phyloP scores from a whole-genome alignment of 2,329 filamentous ascomycete species.

The Fusarium euwallaceae region DNA sequence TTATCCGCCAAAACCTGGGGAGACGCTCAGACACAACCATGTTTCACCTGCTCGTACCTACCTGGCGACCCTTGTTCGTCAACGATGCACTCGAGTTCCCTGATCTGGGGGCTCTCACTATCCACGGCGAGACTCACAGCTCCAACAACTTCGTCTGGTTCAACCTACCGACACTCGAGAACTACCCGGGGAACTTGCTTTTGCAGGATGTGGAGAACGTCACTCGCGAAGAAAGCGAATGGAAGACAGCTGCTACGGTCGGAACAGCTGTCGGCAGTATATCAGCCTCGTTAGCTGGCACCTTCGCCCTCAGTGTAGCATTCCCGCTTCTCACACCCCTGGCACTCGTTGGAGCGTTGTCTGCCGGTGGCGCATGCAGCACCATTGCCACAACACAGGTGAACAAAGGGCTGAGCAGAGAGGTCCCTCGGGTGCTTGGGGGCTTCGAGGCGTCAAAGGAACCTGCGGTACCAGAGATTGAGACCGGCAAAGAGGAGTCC shows the following conservation, averaged over 20 bases:
- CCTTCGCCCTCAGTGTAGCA: slow-evolving; percentile 24
- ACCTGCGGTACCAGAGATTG: slow-evolving; percentile 19
- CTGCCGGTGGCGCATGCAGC: slow-evolving; percentile 20
- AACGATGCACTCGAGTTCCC: slow-evolving; percentile 30
- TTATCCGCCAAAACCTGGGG: slow-evolving; percentile 30
- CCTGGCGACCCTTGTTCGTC: slow-evolving; percentile 33
- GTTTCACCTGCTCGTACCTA: slow-evolving; percentile 34
- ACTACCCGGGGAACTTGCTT: slow-evolving; percentile 22
- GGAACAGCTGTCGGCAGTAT: slow-evolving; percentile 30
- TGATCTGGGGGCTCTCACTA: slow-evolving; percentile 26
- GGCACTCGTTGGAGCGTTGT: neutral
- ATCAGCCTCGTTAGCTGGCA: slow-evolving; percentile 28
- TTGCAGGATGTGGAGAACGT: slow-evolving; percentile 30
- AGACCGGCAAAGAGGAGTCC: slow-evolving; percentile 28
- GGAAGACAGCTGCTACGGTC: slow-evolving; percentile 35
- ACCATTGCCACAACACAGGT: slow-evolving; percentile 27
- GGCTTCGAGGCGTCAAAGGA: slow-evolving; percentile 30
- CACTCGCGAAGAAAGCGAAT: slow-evolving; percentile 25
- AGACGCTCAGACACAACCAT: slow-evolving; percentile 31
- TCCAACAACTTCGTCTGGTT: slow-evolving; percentile 34
- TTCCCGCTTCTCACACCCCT: slow-evolving; percentile 34
- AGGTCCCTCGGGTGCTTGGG: slow-evolving; percentile 26
- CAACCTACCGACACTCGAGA: slow-evolving; percentile 25
- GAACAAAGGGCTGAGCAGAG: slow-evolving; percentile 26
- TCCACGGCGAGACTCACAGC: slow-evolving; percentile 33